phyloP scores from a whole-genome alignment of 768 basidiomycete species.

The Boletales sp. region DNA sequence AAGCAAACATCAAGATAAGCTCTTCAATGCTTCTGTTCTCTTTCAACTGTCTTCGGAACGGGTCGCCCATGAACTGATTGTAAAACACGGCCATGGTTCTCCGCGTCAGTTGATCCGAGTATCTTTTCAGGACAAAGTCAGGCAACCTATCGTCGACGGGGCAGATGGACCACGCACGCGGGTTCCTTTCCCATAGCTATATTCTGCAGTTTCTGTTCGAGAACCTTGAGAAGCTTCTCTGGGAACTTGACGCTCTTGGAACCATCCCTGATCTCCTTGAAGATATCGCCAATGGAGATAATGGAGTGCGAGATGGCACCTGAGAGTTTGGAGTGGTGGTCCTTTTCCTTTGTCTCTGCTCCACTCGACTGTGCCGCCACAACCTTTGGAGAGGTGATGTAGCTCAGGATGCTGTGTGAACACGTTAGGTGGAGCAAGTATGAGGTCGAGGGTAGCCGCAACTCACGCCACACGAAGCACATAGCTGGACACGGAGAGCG shows the following conservation, averaged over 20 bases:
- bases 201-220: conserved; percentile 85
- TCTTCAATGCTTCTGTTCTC: conserved; percentile 98
- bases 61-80: conserved; percentile 80
- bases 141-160: conserved; percentile 2
- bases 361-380: conserved; percentile 27
- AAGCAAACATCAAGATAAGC: conserved; percentile 93
- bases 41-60: conserved; percentile 86
- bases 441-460: neutral
- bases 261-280: conserved; percentile 74
- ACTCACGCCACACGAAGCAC: conserved; percentile 81
- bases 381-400: conserved; percentile 64
- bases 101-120: conserved; percentile 85
- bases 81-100: conserved; percentile 92
- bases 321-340: conserved; percentile 65
- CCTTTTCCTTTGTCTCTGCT: conserved; percentile 50
- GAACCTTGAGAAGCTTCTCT: conserved; percentile 86
- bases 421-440: conserved; percentile 6
- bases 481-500: conserved; percentile 48
- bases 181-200: conserved; percentile 93
- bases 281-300: conserved; percentile 69
- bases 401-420: conserved; percentile 64
- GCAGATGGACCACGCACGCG: conserved; percentile 51
- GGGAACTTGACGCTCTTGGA: conserved; percentile 90
- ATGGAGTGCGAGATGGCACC: conserved; percentile 55
- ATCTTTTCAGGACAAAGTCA: conserved; percentile 42